Evolutionary conservation across 495 filamentous ascomycete species (phyloP).

Genomic region (Annulohypoxylon nitens): DNA sequence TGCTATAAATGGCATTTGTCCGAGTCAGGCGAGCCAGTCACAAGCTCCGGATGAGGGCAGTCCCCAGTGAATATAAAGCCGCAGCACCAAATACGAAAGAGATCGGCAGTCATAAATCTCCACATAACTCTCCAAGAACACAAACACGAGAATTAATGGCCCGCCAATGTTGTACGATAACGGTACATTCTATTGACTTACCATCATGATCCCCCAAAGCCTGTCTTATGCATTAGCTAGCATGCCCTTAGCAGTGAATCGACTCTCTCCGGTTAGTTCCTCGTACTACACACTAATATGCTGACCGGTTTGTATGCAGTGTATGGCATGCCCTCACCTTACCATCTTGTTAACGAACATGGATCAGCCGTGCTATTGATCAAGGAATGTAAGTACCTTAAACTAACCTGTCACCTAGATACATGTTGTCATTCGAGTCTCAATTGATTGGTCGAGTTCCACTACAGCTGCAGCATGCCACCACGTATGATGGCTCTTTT

Average conservation of each 20-base stretch:
- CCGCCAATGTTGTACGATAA: slow-evolving; percentile 39
- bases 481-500: slow-evolving; percentile 44
- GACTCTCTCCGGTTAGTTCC: slow-evolving; percentile 8
- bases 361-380: slow-evolving; percentile 24
- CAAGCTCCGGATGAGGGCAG: slow-evolving; percentile 4
- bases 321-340: slow-evolving; percentile 23
- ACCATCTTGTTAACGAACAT: slow-evolving; percentile 33
- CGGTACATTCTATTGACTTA: slow-evolving; percentile 27
- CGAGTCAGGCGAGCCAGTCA: slow-evolving; percentile 36
- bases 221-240: slow-evolving; percentile 19
- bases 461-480: slow-evolving; percentile 38
- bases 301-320: slow-evolving; percentile 1
- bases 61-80: slow-evolving; percentile 35
- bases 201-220: slow-evolving; percentile 9
- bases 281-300: neutral
- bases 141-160: slow-evolving; percentile 40
- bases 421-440: slow-evolving; percentile 17
- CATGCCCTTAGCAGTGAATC: slow-evolving; percentile 17
- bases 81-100: slow-evolving; percentile 46
- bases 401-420: slow-evolving; percentile 16
- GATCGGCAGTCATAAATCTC: slow-evolving; percentile 46
- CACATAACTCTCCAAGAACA: slow-evolving; percentile 34
- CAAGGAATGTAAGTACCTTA: slow-evolving; percentile 13
- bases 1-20: slow-evolving; percentile 42
- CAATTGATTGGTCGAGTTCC: slow-evolving; percentile 22